A percentile compares a stretch with the other conserved stretches of the same genome.
phyloP scores from a whole-genome alignment of 768 basidiomycete species.

The Suillus decipiens region DNA sequence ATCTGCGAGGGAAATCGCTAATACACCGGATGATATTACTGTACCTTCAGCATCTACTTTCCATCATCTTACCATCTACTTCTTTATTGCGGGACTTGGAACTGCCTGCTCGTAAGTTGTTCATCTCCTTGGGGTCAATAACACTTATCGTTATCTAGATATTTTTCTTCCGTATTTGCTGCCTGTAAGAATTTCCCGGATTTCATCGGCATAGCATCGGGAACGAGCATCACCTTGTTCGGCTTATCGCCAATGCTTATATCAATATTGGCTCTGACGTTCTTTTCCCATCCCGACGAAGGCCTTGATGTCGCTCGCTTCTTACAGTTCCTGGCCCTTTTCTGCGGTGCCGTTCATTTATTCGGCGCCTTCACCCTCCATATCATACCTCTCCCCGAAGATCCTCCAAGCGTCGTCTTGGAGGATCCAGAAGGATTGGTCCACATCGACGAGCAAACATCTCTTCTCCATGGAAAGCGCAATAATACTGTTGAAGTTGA shows the following conservation, averaged over 20 bases:
- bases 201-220: conserved; percentile 66
- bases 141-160: conserved; percentile 33
- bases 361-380: conserved; percentile 51
- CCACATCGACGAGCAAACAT: conserved; percentile 29
- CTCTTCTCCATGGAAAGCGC: conserved; percentile 27
- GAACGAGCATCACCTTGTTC: conserved; percentile 69
- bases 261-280: conserved; percentile 60
- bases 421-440: conserved; percentile 16
- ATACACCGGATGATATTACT: conserved; percentile 40
- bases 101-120: conserved; percentile 69
- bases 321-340: conserved; percentile 56
- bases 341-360: conserved; percentile 54
- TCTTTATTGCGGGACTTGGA: conserved; percentile 65
- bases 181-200: conserved; percentile 71
- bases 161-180: conserved; percentile 75
- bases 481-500: conserved; percentile 18
- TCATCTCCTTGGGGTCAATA: conserved; percentile 20
- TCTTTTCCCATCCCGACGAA: conserved; percentile 51
- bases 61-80: conserved; percentile 54
- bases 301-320: conserved; percentile 52
- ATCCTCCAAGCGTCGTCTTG: background rate
- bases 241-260: conserved; percentile 82
- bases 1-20: conserved; percentile 60
- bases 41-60: conserved; percentile 47
- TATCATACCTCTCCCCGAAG: conserved; percentile 14